Percentiles rank a stretch among this genome's conserved stretches.
phyloP scores from a whole-genome alignment of 352 stramenopile genomes.

The Elongisporangium prolatum region DNA sequence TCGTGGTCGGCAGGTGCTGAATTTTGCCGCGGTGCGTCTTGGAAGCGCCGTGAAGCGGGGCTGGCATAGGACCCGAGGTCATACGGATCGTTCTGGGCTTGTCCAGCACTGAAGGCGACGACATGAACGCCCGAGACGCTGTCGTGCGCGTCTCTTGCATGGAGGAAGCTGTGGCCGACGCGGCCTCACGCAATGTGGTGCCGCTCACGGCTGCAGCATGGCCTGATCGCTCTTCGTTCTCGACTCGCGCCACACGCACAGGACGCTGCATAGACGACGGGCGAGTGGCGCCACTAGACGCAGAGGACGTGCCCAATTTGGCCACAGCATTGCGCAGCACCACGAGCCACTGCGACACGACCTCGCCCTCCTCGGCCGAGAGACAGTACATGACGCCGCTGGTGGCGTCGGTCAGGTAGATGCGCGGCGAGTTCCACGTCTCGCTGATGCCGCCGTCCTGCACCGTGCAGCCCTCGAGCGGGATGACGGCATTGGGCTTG shows the following conservation, averaged over 20 bases:
- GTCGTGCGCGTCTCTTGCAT: constrained; percentile 13
- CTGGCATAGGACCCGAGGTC: background rate
- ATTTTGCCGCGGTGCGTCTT: constrained; percentile 28
- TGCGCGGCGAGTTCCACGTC: constrained; percentile 83
- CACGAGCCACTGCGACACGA: constrained; percentile 68
- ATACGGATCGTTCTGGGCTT: constrained; percentile 1
- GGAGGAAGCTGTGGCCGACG: background rate
- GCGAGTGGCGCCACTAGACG: background rate
- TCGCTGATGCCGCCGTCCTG: constrained; percentile 78
- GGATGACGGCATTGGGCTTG: constrained; percentile 79
- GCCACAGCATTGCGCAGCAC: constrained; percentile 56
- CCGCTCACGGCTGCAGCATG: background rate
- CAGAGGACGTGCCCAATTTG: constrained; percentile 17
- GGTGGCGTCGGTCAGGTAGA: constrained; percentile 74
- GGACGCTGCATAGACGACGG: background rate
- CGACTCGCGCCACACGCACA: background rate
- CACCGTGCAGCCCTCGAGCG: constrained; percentile 72
- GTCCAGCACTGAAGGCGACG: constrained; percentile 11
- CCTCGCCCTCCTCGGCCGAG: constrained; percentile 61
- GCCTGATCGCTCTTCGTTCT: background rate
- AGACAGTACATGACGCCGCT: constrained; percentile 82
- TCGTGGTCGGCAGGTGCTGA: constrained; percentile 58
- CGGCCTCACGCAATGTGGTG: background rate
- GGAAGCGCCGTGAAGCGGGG: background rate
- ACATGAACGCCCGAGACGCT: constrained; percentile 11